Percentiles rank a stretch among this genome's conserved stretches.
These are phyloP conservation scores for Musa troglodytarum DNA, from an alignment of 176 grass and related monocot genomes.

Conservation along the genomic window DNA sequence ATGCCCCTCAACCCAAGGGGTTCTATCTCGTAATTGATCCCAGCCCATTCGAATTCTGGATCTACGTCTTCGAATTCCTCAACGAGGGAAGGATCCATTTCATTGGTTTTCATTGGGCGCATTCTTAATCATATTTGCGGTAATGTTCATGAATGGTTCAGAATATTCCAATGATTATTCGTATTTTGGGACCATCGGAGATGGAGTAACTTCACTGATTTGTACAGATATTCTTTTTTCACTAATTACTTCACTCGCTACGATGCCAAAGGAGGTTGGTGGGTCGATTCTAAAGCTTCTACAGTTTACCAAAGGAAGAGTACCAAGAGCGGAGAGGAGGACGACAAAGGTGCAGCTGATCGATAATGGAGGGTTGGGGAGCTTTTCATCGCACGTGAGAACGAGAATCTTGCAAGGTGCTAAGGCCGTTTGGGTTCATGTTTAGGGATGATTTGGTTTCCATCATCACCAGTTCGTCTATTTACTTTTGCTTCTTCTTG, in stretches of 20 bases:
- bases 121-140: too few species aligned
- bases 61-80: conserved; percentile 7
- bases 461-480: too few species aligned
- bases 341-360: background rate
- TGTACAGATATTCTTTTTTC: too few species aligned
- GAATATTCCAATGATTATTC: background rate
- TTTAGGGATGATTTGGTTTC: too few species aligned
- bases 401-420: too few species aligned
- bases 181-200: too few species aligned
- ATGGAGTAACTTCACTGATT: too few species aligned
- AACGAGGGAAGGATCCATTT: background rate
- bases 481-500: too few species aligned
- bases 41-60: background rate
- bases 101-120: background rate
- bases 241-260: background rate
- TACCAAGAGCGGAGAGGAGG: background rate
- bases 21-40: background rate
- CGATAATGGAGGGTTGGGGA: background rate
- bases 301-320: background rate
- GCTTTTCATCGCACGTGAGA: too few species aligned
- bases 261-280: background rate
- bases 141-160: too few species aligned
- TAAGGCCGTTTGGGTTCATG: too few species aligned
- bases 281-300: background rate
- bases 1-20: background rate